Conservation (phyloP, 2,329 filamentous ascomycete species). For the Setomelanomma holmii region DNA sequence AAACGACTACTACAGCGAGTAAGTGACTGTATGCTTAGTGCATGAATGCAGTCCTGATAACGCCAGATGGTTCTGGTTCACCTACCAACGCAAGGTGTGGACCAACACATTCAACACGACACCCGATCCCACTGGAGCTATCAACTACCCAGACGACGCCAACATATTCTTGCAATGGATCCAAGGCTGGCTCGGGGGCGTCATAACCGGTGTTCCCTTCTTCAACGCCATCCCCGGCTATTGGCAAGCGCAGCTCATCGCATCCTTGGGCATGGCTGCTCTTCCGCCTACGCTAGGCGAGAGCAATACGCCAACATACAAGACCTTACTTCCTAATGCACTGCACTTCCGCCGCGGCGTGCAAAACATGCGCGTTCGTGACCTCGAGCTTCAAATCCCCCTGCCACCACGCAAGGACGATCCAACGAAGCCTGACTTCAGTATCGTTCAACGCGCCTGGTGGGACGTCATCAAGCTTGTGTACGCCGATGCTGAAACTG, state of each 20-base stretch:
- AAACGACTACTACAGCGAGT: neutral
- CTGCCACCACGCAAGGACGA: neutral
- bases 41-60: neutral
- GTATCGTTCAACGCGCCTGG: neutral
- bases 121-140: neutral
- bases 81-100: neutral
- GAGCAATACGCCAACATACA: neutral
- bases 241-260: neutral
- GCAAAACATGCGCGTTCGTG: neutral
- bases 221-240: neutral
- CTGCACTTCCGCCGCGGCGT: neutral
- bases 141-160: neutral
- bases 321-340: neutral
- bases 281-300: neutral
- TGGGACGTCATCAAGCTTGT: neutral
- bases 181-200: neutral
- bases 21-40: neutral
- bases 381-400: neutral
- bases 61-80: neutral
- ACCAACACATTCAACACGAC: neutral
- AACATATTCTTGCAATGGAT: neutral
- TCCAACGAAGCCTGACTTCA: neutral
- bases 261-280: neutral
- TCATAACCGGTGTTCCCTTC: neutral
- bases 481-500: neutral